A percentile compares a stretch with the other conserved stretches of the same genome.
Evolutionary conservation across 805 yeast species (phyloP).

Genomic region (Cyberlindnera mycetangii): DNA sequence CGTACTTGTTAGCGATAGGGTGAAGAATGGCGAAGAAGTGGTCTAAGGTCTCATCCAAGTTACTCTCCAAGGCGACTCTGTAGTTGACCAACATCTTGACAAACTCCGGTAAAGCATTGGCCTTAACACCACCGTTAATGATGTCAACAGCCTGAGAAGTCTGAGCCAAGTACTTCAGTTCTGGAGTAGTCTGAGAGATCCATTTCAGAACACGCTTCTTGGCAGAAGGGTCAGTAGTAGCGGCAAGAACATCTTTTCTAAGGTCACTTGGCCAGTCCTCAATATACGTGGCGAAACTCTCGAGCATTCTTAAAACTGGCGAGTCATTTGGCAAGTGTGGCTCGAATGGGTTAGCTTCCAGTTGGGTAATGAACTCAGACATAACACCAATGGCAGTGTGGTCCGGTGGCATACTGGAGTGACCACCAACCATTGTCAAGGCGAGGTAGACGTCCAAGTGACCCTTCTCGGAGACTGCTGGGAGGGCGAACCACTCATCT

Average conservation of each 20-base stretch:
- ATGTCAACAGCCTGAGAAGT: conserved; percentile 28
- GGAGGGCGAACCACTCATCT: conserved; percentile 40
- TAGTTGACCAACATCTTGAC: conserved; percentile 52
- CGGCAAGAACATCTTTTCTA: conserved; percentile 33
- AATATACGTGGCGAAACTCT: conserved; percentile 56
- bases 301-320: conserved; percentile 52
- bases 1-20: conserved; percentile 22
- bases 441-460: conserved; percentile 36
- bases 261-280: conserved; percentile 26
- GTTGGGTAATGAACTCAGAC: conserved; percentile 46
- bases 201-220: conserved; percentile 34
- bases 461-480: conserved; percentile 49
- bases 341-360: conserved; percentile 55
- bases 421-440: conserved; percentile 69
- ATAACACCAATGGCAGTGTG: conserved; percentile 73
- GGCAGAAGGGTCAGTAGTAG: conserved; percentile 35
- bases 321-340: conserved; percentile 45
- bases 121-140: conserved; percentile 68
- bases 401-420: conserved; percentile 67
- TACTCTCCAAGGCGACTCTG: conserved; percentile 58
- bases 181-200: conserved; percentile 14
- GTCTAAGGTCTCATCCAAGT: conserved; percentile 36
- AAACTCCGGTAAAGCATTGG: conserved; percentile 72
- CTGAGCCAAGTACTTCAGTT: conserved; percentile 17
- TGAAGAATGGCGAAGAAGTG: conserved; percentile 18